Evolutionary conservation across 148 eudicot species (phyloP).

Genomic region (Amaranthus palmeri): DNA sequence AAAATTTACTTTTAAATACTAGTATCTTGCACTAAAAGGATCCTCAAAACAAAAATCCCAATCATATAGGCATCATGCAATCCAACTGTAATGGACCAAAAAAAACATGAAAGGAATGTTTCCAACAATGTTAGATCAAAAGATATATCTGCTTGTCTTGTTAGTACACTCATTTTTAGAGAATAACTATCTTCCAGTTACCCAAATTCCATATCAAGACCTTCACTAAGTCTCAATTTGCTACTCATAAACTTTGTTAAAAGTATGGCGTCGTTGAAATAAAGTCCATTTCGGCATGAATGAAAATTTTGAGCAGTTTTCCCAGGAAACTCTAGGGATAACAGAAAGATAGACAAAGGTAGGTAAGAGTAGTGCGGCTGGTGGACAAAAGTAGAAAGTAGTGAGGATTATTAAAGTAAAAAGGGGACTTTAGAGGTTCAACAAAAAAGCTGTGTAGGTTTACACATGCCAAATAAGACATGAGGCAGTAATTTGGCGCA

Average conservation of each 20-base stretch:
- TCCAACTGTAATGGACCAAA: not conserved
- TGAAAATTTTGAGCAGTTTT: too few species aligned
- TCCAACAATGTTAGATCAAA: not conserved
- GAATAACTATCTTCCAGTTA: not conserved
- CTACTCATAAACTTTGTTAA: not conserved
- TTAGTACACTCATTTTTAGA: not conserved
- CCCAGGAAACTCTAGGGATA: too few species aligned
- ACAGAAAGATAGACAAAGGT: too few species aligned
- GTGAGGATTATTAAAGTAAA: too few species aligned
- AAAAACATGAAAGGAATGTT: not conserved
- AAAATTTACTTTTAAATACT: not conserved
- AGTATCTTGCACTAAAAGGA: not conserved
- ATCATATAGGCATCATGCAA: not conserved
- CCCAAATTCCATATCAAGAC: not conserved
- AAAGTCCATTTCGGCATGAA: too few species aligned
- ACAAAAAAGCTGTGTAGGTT: too few species aligned
- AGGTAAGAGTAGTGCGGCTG: too few species aligned
- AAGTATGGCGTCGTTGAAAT: too few species aligned
- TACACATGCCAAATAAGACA: too few species aligned
- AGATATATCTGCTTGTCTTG: not conserved
- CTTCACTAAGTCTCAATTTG: not conserved
- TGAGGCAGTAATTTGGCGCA: too few species aligned
- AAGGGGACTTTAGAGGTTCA: too few species aligned
- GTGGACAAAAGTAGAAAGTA: too few species aligned
- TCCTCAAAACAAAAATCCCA: not conserved